phyloP scores from a whole-genome alignment of 441 rosid species.

The Brassica hybrid region DNA sequence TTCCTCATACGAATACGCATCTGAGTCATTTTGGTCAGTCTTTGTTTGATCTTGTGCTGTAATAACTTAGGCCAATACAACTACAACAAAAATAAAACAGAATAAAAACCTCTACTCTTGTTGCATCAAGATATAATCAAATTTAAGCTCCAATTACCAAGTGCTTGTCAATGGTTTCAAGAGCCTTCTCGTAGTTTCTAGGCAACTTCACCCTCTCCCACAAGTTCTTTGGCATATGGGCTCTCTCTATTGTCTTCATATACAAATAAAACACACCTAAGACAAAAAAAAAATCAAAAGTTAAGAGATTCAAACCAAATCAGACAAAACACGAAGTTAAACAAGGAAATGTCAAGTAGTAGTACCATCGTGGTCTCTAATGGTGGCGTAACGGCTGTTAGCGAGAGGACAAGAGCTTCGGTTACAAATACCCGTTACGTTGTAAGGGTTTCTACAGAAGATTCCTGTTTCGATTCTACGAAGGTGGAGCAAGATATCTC shows the following conservation, averaged over 20 bases:
- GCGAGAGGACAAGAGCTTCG: constrained; percentile 96
- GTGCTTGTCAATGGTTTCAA: constrained; percentile 84
- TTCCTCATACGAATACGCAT: constrained; percentile 95
- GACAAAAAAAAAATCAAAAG: neutral
- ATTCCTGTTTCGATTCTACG: constrained; percentile 80
- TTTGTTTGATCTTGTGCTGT: constrained; percentile 81
- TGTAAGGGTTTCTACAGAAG: constrained; percentile 91
- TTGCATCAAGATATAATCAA: neutral
- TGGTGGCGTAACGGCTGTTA: constrained; percentile 90
- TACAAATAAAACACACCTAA: constrained; percentile 73
- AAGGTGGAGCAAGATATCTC: neutral
- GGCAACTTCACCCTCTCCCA: constrained; percentile 94
- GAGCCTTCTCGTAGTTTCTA: constrained; percentile 80
- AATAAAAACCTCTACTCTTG: neutral
- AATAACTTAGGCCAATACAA: constrained; percentile 89
- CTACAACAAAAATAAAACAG: constrained; percentile 39
- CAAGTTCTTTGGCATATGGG: constrained; percentile 81
- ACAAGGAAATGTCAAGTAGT: constrained; percentile 5
- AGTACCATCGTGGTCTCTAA: constrained; percentile 86
- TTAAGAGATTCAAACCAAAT: neutral
- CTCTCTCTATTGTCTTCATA: constrained; percentile 95
- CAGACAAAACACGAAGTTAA: neutral
- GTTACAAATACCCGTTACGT: constrained; percentile 85
- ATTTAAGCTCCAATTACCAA: constrained; percentile 52
- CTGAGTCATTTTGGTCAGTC: constrained; percentile 93